A percentile compares a stretch with the other conserved stretches of the same genome.
Evolutionary conservation across 2,329 filamentous ascomycete genomes (phyloP).

Genomic region (Aspergillus ustus): DNA sequence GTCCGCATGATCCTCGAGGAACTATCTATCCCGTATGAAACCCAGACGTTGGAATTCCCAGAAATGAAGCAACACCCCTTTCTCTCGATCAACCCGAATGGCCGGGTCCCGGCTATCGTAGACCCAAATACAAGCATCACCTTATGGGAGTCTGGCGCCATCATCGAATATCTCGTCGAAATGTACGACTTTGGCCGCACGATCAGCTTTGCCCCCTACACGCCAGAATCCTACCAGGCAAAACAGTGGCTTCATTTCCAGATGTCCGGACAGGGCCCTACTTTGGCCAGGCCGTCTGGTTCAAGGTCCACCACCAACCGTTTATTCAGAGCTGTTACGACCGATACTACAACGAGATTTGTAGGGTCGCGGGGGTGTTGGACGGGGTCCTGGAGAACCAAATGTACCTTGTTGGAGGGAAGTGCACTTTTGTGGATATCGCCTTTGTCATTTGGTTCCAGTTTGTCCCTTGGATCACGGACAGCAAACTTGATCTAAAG

Average conservation of each 20-base stretch:
- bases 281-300: constrained; percentile 54
- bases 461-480: no score
- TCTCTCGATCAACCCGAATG: constrained; percentile 35
- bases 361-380: constrained; percentile 52
- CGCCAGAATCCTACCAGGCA: constrained; percentile 42
- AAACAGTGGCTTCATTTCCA: constrained; percentile 55
- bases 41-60: constrained; percentile 44
- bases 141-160: constrained; percentile 39
- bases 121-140: constrained; percentile 52
- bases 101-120: constrained; percentile 35
- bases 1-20: constrained; percentile 52
- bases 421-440: constrained; percentile 49
- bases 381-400: constrained; percentile 43
- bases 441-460: constrained; percentile 46
- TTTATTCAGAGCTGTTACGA: constrained; percentile 48
- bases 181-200: constrained; percentile 51
- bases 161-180: constrained; percentile 36
- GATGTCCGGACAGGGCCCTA: constrained; percentile 55
- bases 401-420: constrained; percentile 50
- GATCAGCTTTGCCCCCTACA: constrained; percentile 42
- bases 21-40: constrained; percentile 9
- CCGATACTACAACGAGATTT: constrained; percentile 51
- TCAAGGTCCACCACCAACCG: constrained; percentile 46
- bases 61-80: constrained; percentile 49
- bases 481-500: no score